Percentiles rank a stretch among this genome's conserved stretches.
Conservation (phyloP, 345 rosid species). For the Gynandropsis gynandra region DNA sequence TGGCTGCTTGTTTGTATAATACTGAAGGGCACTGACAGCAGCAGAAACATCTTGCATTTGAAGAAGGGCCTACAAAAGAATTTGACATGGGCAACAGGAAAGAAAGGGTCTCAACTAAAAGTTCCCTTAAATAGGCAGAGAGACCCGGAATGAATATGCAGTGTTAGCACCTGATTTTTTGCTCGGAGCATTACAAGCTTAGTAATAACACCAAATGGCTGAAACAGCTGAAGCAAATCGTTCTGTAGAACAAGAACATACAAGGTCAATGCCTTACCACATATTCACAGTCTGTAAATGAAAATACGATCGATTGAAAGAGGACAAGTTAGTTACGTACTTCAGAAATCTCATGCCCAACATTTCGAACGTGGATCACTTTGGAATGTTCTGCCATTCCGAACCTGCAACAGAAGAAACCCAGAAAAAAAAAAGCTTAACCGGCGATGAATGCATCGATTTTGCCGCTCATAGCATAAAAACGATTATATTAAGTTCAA, state of each 20-base stretch:
- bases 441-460: not conserved
- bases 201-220: conserved; percentile 95
- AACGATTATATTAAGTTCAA: not conserved
- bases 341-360: conserved; percentile 95
- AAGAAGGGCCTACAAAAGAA: conserved; percentile 64
- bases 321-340: conserved; percentile 24
- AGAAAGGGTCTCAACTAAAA: conserved; percentile 3
- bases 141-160: conserved; percentile 1
- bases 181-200: conserved; percentile 99
- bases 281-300: not conserved
- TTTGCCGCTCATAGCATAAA: conserved; percentile 10
- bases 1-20: conserved; percentile 77
- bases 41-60: conserved; percentile 96
- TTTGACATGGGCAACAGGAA: conserved; percentile 2
- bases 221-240: conserved; percentile 93
- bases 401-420: conserved; percentile 20
- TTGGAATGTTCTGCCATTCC: conserved; percentile 87
- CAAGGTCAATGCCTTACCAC: conserved; percentile 2
- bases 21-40: conserved; percentile 77
- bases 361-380: conserved; percentile 96
- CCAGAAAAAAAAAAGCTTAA: conserved; percentile 4
- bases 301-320: not conserved
- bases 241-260: conserved; percentile 43
- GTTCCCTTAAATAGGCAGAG: not conserved
- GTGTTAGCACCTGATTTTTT: conserved; percentile 75